Conservation (phyloP, 441 rosid species). For the Jatropha multifida region DNA sequence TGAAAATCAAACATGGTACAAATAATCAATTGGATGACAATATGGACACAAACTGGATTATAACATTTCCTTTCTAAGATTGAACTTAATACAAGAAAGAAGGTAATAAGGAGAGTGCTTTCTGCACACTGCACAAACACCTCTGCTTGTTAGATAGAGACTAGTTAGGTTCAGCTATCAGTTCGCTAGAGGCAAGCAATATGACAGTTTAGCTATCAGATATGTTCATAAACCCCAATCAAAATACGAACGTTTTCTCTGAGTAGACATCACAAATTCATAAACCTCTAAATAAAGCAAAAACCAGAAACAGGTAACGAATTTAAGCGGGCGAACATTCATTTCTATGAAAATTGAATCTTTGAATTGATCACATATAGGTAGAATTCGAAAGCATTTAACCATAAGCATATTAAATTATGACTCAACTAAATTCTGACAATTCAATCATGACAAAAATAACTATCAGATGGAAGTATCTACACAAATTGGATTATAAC, state of each 20-base stretch:
- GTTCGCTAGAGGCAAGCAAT: conserved; percentile 10
- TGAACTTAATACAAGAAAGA: too few species aligned
- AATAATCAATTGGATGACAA: neutral
- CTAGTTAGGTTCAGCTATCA: conserved; percentile 5
- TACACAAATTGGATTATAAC: neutral
- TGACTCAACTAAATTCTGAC: neutral
- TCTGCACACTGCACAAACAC: neutral
- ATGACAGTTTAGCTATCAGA: neutral
- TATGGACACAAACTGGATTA: neutral
- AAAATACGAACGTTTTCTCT: conserved; percentile 14
- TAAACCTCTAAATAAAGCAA: neutral
- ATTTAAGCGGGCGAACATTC: too few species aligned
- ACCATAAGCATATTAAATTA: neutral
- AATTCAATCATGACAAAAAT: neutral
- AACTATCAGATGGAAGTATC: neutral
- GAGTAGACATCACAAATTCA: neutral
- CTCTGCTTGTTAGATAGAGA: neutral
- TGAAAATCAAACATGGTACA: neutral
- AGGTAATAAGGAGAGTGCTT: neutral
- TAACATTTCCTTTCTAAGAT: neutral
- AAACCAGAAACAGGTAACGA: neutral
- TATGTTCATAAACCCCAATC: conserved; percentile 11
- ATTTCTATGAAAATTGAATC: too few species aligned
- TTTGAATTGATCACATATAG: too few species aligned
- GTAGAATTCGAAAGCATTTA: too few species aligned